These are phyloP conservation scores for Crithidia mellificae DNA, from an alignment of 208 protist genomes.

Conservation along the genomic window DNA sequence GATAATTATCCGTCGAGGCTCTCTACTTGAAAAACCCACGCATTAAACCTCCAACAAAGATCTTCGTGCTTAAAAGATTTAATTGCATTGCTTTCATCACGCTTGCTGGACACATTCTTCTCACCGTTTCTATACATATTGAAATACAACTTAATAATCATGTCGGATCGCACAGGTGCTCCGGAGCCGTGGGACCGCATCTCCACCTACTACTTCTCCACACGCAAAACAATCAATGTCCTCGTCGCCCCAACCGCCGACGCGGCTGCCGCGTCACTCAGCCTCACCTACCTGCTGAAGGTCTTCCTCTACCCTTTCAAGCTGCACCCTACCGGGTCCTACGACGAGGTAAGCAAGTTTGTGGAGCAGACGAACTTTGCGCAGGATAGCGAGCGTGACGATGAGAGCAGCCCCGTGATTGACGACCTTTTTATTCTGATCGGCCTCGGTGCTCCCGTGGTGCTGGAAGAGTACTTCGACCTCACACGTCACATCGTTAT, in stretches of 20 bases:
- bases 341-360: slow-evolving; percentile 56
- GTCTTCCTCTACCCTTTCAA: slow-evolving; percentile 73
- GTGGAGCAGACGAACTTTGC: slow-evolving; percentile 58
- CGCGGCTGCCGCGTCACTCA: slow-evolving; percentile 75
- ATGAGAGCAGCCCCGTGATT: slow-evolving; percentile 22
- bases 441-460: slow-evolving; percentile 67
- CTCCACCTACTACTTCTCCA: slow-evolving; percentile 63
- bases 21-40: no score
- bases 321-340: slow-evolving; percentile 71
- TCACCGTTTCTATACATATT: not conserved
- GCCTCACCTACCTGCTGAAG: slow-evolving; percentile 69
- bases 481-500: slow-evolving; percentile 70
- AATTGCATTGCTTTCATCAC: no score
- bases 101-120: no score
- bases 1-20: no score
- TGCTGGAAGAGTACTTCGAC: slow-evolving; percentile 66
- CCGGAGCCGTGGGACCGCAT: slow-evolving; percentile 66
- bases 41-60: no score
- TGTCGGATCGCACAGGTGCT: slow-evolving; percentile 24
- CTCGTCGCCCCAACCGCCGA: slow-evolving; percentile 73
- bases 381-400: slow-evolving; percentile 51
- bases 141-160: not conserved
- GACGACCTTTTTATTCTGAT: slow-evolving; percentile 82
- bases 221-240: slow-evolving; percentile 69
- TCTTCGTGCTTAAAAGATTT: no score